Base-by-base conservation (phyloP, 1,284 basidiomycete species). In the Mycena citricolor region DNA sequence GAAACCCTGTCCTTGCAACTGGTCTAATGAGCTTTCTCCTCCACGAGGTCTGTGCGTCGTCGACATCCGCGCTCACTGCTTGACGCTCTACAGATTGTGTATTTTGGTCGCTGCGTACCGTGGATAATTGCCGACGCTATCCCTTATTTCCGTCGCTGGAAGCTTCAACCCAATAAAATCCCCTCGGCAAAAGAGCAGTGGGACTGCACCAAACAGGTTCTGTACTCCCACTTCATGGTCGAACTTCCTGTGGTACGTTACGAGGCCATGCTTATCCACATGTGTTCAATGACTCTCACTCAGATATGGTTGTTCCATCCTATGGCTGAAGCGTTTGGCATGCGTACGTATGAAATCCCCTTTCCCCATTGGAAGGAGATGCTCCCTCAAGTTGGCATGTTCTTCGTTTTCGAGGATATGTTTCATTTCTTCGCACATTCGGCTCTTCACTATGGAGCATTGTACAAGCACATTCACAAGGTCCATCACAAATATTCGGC, bases 401-500 rank as follows among this genome's bases (percentile, higher is more conserved):
- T 98, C 76, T 97, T 99, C 68, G 74, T 97, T 58, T 94, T 98
- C 55, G 97, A 99, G 70, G 95, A 97, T 67, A 82, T 86, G 56
- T 97, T 90, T 77, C 94, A 97, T 66, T 89, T 77, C 65, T 71
- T 85, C 61, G 93, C 91, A 10, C 94, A 98, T 70, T 86, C 91
- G 59, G 85, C 84, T 8, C 80, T 97, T 16, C 95, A 99, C 73
- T 90, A 81, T 61, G 90, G 92, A 42, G 73, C 83, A 4, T 76
- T 99, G 45, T 99, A 99, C 82, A 97, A 94, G 72, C 77, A 97
- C 69, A 94, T 98, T 55, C 95, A 99, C 83, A 98, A 98, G 74
- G 76, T 93, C 34, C 91, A 98, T 69, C 95, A 98, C 81, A 94
- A 97, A 63, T 97, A 94, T 70, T 89, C 89, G 16, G 94, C 95